phyloP scores from a whole-genome alignment of 1,284 basidiomycete genomes.

The Vanrija pseudolonga region DNA sequence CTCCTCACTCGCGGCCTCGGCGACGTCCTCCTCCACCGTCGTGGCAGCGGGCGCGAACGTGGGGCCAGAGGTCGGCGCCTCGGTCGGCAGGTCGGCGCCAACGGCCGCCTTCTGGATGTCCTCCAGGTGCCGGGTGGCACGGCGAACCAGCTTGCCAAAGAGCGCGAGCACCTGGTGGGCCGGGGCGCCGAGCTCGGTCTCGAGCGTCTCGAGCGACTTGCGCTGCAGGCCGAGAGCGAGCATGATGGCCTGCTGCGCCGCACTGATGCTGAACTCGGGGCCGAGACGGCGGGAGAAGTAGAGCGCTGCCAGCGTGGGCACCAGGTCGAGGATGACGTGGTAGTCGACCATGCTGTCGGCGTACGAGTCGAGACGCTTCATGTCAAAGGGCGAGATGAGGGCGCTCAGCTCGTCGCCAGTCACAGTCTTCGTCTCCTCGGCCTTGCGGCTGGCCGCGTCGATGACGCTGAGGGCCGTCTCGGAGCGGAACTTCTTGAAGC shows the following conservation, averaged over 20 bases:
- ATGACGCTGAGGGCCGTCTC: constrained; percentile 82
- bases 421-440: constrained; percentile 38
- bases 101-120: constrained; percentile 78
- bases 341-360: constrained; percentile 95
- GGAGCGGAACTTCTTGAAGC: constrained; percentile 85
- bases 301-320: constrained; percentile 72
- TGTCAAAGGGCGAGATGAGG: constrained; percentile 83
- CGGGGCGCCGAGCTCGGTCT: constrained; percentile 76
- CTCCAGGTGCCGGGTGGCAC: constrained; percentile 72
- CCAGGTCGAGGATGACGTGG: constrained; percentile 88
- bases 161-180: constrained; percentile 72
- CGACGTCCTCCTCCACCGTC: constrained; percentile 57
- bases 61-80: constrained; percentile 1
- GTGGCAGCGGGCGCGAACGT: constrained; percentile 36
- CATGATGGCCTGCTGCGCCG: constrained; percentile 82
- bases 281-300: constrained; percentile 76
- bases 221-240: constrained; percentile 87
- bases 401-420: constrained; percentile 67
- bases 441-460: constrained; percentile 66
- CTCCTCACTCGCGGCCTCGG: constrained; percentile 52
- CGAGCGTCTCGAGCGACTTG: constrained; percentile 85
- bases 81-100: constrained; percentile 56
- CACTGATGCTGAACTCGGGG: constrained; percentile 63
- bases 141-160: constrained; percentile 85
- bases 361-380: constrained; percentile 93